Evolutionary conservation across 176 grass and related monocot genomes (phyloP), one percentile per base, ranked within the genome.

Genomic region (Avena atlantica): DNA sequence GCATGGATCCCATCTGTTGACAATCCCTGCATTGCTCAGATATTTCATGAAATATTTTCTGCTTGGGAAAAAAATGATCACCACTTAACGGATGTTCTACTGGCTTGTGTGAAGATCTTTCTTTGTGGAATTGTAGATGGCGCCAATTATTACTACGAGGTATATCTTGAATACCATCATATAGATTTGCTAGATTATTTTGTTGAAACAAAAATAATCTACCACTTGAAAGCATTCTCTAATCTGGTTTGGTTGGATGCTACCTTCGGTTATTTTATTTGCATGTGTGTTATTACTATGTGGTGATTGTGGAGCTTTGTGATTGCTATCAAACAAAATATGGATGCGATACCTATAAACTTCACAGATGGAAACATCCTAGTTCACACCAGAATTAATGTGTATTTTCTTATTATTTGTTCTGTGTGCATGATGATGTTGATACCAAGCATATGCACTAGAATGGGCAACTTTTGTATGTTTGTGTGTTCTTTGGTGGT

Each of bases 1-100:
- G 51, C 1, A 6, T 37, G 52, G 14, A 19, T 56, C 50, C 8
- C 3, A 4, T 10, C 7, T 17, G 27, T 19, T 11, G 50, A 77
- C 3, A 15, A 19, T 4, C 6, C 8, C 50, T 55, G 25, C 25
- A 77, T 56, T 19, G 24, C 50, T 56, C 24, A 77, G 6, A 1
- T 12, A 6, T 11, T 55, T 10, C 31, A 56, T 56, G 25, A 40
- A n/a, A 58, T 58, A 8, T 56, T 78, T n/a, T 57, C 16, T 78
- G 51, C 75, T n/a, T 78, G 25, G 52, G 16, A 34, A 1, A 78
- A 57, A 78, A 78, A 57, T 78, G 27, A 78, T n/a, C 27, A 78
- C 8, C 4, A 57, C 0, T 3, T 49, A 57, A 17, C 31, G 3
- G 0, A 25, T 37, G 3, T 0, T 78, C 19, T 37, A 12, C 75